Base-by-base conservation (phyloP, 75 land plant species). In the Cryptomeria japonica region DNA sequence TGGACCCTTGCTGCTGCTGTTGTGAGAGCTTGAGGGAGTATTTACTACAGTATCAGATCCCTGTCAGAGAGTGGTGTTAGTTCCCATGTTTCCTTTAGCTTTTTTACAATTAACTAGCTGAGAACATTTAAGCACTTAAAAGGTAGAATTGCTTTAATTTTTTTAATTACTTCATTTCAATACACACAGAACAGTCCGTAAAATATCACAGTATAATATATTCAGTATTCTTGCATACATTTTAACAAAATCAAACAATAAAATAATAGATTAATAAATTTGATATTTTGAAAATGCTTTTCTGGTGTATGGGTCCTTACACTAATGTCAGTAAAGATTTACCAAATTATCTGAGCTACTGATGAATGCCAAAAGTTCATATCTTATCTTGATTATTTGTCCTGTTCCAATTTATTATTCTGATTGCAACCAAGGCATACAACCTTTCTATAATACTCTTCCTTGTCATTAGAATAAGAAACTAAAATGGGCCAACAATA, bases 1-100 rank as follows among this genome's bases (percentile, higher is more conserved):
- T 7, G 87, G 76, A 18, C 86, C 91, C 36, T 53, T 80, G 36
- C 82, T 80, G 80, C 70, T 51, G 80, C 87, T 80, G 83, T 39
- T 47, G 86, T 83, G 82, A 55, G 86, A 53, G 18, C 64, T 32
- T n/a, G 68, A 0, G 56, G 86, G 86, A 85, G 28, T 11, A 34
- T 32, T 82, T 13, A 18, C 51, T 18, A 28, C 13, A n/a, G 32
- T 15, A 85, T 32, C 64, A 85, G 86, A 39, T 15, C 64, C 86
- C 86, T 85, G 86, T 37, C 31, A 85, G 41, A n/a, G 39, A 85
- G 86, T 36, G 22, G 12, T 15, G 34, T 75, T 75, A 75, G 37
- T 75, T 75, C 14, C 38, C 77, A 75, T 32, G 16, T 75, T 75
- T 31, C 37, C 32, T 75, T 31, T 2, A 75, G 37, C 77, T 12